Percentiles rank a stretch among this genome's conserved stretches.
phyloP scores from a whole-genome alignment of 2,329 filamentous ascomycete species.

The Fusarium heterosporum region DNA sequence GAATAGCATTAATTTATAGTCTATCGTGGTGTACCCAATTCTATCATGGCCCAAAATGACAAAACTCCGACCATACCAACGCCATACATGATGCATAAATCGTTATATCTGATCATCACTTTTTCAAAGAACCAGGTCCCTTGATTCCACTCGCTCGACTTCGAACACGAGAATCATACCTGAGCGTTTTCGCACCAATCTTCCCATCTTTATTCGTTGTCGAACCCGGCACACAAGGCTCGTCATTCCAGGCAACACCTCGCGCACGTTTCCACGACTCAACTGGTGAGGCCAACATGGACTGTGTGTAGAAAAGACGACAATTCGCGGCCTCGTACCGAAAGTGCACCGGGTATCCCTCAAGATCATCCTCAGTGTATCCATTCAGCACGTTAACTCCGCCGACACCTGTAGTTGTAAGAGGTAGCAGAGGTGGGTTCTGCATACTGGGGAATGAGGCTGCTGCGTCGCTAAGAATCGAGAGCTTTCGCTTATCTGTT shows the following conservation, averaged over 20 bases:
- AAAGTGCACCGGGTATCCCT: constrained; percentile 62
- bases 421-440: constrained; percentile 50
- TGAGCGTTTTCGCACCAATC: constrained; percentile 32
- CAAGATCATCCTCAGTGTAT: constrained; percentile 36
- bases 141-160: constrained; percentile 33
- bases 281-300: constrained; percentile 63
- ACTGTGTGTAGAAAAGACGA: constrained; percentile 67
- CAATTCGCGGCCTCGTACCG: constrained; percentile 71
- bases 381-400: constrained; percentile 39
- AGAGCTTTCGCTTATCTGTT: constrained; percentile 16
- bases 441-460: constrained; percentile 29
- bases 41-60: not conserved
- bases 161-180: constrained; percentile 38
- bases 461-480: constrained; percentile 19
- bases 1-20: constrained; percentile 2
- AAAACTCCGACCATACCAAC: not conserved
- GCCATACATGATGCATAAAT: constrained; percentile 11
- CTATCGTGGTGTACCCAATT: not conserved
- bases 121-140: constrained; percentile 36
- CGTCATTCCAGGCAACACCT: constrained; percentile 33
- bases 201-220: constrained; percentile 30
- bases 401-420: constrained; percentile 43
- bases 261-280: constrained; percentile 60
- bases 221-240: constrained; percentile 39
- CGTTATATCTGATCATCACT: constrained; percentile 1